Evolutionary conservation across 2,329 filamentous ascomycete species (phyloP).

Genomic region (Fonsecaea monophora): DNA sequence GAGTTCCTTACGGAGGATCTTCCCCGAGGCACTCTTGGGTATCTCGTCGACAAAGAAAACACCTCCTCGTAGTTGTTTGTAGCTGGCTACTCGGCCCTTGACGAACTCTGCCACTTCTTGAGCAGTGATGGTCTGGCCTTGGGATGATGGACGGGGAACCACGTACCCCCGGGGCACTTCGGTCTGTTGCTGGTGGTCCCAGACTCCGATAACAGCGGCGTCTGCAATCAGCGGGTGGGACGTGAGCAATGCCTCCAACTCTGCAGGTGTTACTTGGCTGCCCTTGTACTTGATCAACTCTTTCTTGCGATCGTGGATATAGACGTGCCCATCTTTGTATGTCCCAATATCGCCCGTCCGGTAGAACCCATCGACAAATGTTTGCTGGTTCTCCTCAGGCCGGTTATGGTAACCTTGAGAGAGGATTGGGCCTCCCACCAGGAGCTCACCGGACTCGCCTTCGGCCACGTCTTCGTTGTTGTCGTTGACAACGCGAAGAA

Average conservation of each 20-base stretch:
- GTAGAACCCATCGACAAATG: slow-evolving; percentile 59
- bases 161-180: neutral
- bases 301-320: slow-evolving; percentile 78
- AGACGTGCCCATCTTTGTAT: slow-evolving; percentile 35
- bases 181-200: neutral
- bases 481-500: neutral
- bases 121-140: neutral
- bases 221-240: slow-evolving; percentile 53
- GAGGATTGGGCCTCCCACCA: slow-evolving; percentile 38
- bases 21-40: neutral
- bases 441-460: neutral
- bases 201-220: slow-evolving; percentile 54
- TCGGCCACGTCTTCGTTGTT: neutral
- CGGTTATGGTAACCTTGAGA: slow-evolving; percentile 61
- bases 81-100: neutral
- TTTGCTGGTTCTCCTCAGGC: slow-evolving; percentile 46
- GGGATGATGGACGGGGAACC: neutral
- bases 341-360: slow-evolving; percentile 65
- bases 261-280: slow-evolving; percentile 58
- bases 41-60: neutral
- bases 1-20: neutral
- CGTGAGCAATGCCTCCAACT: slow-evolving; percentile 55
- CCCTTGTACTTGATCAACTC: slow-evolving; percentile 62
- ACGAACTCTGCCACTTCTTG: neutral
- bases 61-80: neutral